Evolutionary conservation across 2,329 filamentous ascomycete genomes (phyloP).

Genomic region (Tolypocladium ovalisporum): DNA sequence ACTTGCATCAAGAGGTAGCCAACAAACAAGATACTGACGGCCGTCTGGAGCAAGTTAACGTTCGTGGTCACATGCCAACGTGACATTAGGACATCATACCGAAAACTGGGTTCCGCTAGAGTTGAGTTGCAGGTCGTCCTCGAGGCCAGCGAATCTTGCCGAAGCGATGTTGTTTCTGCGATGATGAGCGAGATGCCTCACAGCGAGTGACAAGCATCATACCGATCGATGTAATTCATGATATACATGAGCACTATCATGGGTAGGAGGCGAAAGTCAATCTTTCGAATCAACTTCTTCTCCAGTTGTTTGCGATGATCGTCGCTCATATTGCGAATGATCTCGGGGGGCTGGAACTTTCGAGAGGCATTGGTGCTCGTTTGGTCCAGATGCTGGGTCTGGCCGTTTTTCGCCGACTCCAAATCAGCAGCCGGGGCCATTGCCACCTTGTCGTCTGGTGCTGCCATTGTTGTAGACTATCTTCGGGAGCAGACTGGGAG

Average conservation of each 20-base stretch:
- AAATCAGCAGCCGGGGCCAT: neutral
- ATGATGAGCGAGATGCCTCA: neutral
- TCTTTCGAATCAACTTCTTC: constrained; percentile 12
- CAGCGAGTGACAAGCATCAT: neutral
- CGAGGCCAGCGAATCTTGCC: constrained; percentile 15
- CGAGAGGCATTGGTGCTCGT: neutral
- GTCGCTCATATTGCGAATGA: neutral
- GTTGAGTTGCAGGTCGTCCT: constrained; percentile 41
- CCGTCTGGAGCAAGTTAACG: constrained; percentile 17
- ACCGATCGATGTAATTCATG: constrained; percentile 35
- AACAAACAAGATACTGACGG: constrained; percentile 40
- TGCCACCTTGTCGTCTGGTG: neutral
- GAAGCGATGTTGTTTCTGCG: constrained; percentile 26
- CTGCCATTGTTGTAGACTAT: neutral
- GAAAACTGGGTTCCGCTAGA: constrained; percentile 7
- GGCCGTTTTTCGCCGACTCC: neutral
- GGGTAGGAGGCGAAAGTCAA: constrained; percentile 19
- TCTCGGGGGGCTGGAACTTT: neutral
- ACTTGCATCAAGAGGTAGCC: constrained; percentile 40
- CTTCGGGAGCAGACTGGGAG: neutral
- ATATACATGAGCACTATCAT: constrained; percentile 15
- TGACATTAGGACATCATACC: neutral
- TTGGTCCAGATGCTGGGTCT: neutral
- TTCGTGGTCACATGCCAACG: neutral
- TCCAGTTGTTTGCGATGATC: constrained; percentile 1